phyloP scores from a whole-genome alignment of 495 filamentous ascomycete genomes.

The Penicillium cinerascens region DNA sequence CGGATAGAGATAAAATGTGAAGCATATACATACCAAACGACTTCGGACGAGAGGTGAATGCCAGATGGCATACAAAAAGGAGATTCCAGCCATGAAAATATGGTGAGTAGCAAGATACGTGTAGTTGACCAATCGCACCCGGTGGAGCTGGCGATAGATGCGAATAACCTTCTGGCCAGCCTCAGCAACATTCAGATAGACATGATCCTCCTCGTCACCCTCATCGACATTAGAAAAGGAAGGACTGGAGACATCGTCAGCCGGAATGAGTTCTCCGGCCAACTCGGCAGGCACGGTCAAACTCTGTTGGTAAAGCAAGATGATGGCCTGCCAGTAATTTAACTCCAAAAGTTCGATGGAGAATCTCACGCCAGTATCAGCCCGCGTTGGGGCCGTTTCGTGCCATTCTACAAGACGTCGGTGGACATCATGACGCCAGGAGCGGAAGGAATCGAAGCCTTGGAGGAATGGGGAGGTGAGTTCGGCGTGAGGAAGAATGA shows the following conservation, averaged over 20 bases:
- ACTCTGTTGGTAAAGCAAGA: conserved; percentile 92
- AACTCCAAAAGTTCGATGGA: conserved; percentile 82
- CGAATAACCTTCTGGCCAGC: conserved; percentile 89
- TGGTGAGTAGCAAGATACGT: conserved; percentile 97
- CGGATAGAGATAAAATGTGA: background rate
- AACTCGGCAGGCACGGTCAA: conserved; percentile 81
- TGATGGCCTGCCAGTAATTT: conserved; percentile 98
- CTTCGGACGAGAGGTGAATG: conserved; percentile 85
- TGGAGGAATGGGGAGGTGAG: conserved; percentile 82
- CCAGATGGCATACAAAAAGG: conserved; percentile 96
- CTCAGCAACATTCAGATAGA: conserved; percentile 91
- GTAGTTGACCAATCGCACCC: conserved; percentile 86
- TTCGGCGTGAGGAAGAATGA: conserved; percentile 71
- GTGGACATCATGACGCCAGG: conserved; percentile 87
- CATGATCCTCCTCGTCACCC: conserved; percentile 81
- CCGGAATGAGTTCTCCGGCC: conserved; percentile 70
- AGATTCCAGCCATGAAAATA: conserved; percentile 93
- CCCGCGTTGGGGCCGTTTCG: conserved; percentile 67
- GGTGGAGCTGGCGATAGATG: conserved; percentile 85
- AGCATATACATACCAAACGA: conserved; percentile 59
- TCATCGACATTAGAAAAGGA: conserved; percentile 53
- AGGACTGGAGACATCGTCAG: conserved; percentile 64
- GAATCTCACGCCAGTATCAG: conserved; percentile 82
- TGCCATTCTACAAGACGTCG: conserved; percentile 84
- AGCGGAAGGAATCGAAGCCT: conserved; percentile 78